Conservation (phyloP, 768 basidiomycete genomes). For the Hygrocybe coccinea region DNA sequence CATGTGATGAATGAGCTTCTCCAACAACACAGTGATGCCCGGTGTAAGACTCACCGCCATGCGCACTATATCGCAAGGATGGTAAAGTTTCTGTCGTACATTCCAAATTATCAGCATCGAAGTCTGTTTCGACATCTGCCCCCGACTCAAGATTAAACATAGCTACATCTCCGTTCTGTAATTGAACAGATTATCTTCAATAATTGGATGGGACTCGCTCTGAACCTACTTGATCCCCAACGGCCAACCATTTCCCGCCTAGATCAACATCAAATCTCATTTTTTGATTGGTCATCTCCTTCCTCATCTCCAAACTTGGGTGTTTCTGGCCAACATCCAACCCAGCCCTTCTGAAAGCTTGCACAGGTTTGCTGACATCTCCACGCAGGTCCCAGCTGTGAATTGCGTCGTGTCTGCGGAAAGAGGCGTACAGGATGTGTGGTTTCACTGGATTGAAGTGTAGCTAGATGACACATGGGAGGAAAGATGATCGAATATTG, state of each 20-base stretch:
- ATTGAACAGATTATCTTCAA: neutral
- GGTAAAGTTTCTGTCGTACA: slow-evolving; percentile 22
- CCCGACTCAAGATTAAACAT: slow-evolving; percentile 49
- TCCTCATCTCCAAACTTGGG: slow-evolving; percentile 1
- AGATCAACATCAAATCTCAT: slow-evolving; percentile 73
- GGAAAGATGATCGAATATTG: slow-evolving; percentile 9
- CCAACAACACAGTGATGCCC: neutral
- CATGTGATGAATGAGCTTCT: neutral
- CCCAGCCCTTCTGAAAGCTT: slow-evolving; percentile 29
- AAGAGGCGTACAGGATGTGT: slow-evolving; percentile 73
- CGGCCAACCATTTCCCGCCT: slow-evolving; percentile 55
- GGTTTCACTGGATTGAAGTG: slow-evolving; percentile 72
- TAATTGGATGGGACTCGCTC: neutral
- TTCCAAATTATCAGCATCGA: slow-evolving; percentile 7
- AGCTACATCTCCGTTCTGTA: slow-evolving; percentile 53
- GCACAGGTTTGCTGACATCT: slow-evolving; percentile 41
- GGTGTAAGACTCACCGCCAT: slow-evolving; percentile 45
- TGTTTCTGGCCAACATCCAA: slow-evolving; percentile 2
- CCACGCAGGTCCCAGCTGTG: slow-evolving; percentile 78
- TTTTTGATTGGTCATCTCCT: slow-evolving; percentile 61
- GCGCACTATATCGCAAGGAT: slow-evolving; percentile 44
- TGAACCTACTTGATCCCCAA: slow-evolving; percentile 62
- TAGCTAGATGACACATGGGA: slow-evolving; percentile 42
- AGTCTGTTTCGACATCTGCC: slow-evolving; percentile 3
- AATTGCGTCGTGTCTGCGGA: slow-evolving; percentile 57